phyloP scores from a whole-genome alignment of 768 basidiomycete genomes.

The Astraeus odoratus region DNA sequence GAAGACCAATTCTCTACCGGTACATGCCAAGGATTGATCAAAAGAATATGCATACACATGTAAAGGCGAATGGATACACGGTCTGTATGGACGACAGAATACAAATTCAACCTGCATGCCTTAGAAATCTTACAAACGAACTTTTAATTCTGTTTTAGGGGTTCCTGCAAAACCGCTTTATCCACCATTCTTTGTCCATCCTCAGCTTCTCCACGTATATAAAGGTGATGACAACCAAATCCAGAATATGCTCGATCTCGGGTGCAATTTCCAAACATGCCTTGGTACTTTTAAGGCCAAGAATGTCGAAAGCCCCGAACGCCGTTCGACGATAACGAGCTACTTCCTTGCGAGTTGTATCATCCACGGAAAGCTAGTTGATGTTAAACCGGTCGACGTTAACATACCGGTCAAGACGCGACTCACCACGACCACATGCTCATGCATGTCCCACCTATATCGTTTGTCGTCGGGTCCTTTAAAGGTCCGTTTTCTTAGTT shows the following conservation, averaged over 20 bases:
- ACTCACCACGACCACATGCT: slow-evolving; percentile 2
- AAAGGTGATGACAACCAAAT: slow-evolving; percentile 8
- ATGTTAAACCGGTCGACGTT: not conserved
- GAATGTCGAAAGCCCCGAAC: slow-evolving; percentile 1
- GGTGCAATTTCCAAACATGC: slow-evolving; percentile 7
- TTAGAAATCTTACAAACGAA: not conserved
- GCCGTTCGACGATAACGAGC: slow-evolving; percentile 1
- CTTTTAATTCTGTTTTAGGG: not conserved
- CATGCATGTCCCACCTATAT: slow-evolving; percentile 7
- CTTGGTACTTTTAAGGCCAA: slow-evolving; percentile 1
- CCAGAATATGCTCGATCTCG: slow-evolving; percentile 4
- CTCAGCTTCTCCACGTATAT: slow-evolving; percentile 7
- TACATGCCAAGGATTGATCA: not conserved
- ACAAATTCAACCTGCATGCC: not conserved
- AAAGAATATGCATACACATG: not conserved
- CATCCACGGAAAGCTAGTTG: slow-evolving; percentile 1
- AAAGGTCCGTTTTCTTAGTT: slow-evolving; percentile 4
- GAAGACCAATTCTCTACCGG: too few relatives aligned
- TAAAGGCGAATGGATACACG: too few relatives aligned
- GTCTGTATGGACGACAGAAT: too few relatives aligned
- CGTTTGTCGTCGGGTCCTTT: slow-evolving; percentile 1
- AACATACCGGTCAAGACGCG: not conserved
- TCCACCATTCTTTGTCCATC: not conserved
- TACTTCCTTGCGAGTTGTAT: not conserved
- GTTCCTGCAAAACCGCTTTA: not conserved